phyloP scores from a whole-genome alignment of 1,284 basidiomycete species.

The Grifola frondosa region DNA sequence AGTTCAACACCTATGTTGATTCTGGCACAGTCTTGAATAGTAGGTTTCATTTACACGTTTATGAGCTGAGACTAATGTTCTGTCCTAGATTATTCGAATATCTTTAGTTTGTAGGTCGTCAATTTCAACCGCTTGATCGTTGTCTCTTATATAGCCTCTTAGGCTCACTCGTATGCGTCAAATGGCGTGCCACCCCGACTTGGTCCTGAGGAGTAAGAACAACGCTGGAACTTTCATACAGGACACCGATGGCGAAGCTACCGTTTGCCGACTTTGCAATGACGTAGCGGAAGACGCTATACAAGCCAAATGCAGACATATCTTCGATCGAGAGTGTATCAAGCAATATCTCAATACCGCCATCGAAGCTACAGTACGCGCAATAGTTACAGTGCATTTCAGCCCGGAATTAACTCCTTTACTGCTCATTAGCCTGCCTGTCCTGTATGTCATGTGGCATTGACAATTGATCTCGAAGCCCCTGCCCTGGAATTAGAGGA shows the following conservation, averaged over 20 bases:
- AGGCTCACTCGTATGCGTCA: constrained; percentile 89
- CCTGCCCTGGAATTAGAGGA: constrained; percentile 86
- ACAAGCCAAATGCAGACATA: constrained; percentile 86
- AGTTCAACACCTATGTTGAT: constrained; percentile 90
- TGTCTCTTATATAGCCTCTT: constrained; percentile 4
- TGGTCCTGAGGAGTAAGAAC: constrained; percentile 88
- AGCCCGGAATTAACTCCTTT: constrained; percentile 3
- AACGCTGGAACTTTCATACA: constrained; percentile 61
- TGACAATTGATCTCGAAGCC: constrained; percentile 95
- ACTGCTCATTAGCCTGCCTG: constrained; percentile 71
- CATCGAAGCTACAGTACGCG: constrained; percentile 66
- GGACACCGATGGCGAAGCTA: constrained; percentile 68
- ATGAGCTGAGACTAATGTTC: constrained; percentile 8
- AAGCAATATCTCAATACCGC: constrained; percentile 86
- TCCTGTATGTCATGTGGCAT: constrained; percentile 90
- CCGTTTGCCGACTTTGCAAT: constrained; percentile 92
- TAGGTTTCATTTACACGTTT: constrained; percentile 40
- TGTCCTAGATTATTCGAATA: constrained; percentile 86
- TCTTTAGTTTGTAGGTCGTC: constrained; percentile 74
- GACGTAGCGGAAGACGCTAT: constrained; percentile 98
- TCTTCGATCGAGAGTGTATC: constrained; percentile 95
- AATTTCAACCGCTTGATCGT: not conserved
- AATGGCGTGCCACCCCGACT: constrained; percentile 95
- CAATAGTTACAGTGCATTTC: not conserved
- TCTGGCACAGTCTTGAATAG: constrained; percentile 91